Base-by-base conservation (phyloP, 768 basidiomycete genomes). In the Termitomyces bulborhizus region DNA sequence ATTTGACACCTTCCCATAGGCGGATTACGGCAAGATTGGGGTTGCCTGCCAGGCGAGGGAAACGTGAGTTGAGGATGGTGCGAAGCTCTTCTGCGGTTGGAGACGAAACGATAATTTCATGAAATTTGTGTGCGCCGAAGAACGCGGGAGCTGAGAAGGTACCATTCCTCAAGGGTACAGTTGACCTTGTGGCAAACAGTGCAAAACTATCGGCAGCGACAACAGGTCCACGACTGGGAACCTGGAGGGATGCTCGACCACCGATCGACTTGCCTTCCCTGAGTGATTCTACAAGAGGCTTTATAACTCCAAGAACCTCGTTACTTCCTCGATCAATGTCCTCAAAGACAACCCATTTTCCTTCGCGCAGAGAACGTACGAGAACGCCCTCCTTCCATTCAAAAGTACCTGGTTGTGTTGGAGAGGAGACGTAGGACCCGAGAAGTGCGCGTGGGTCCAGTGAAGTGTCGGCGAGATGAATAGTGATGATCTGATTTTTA, bases 301-400 rank as follows among this genome's bases (percentile, higher is more conserved):
- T 87, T 61, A 98, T 76, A 47, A 91, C 80, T 0, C 90, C 91
- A 4, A 98, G 79, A 3, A 98, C 87, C 65, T 99, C 97, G 57
- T 76, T 85, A 59, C 90, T 91, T 16, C 87, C 96, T 46, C 86
- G 81, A 69, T 99, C 97, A 41, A 98, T 82, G 65, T 98, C 93
- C 65, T 97, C 86, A 45, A 99, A 80, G 9, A 98, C 84, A 3
- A 98, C 76, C 95, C 95, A 98, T 65, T 84, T 82, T 2, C 97
- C 97, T 63, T 91, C 86, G 41, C 83, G 79, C 80, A 98, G 86
- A 0, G 95, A 87, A 39, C 90, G 87, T 9, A 95, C 85, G 36
- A 99, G 76, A 0, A 94, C 86, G 6, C 97, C 97, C 59, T 98
- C 94, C 70, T 88, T 91, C 91, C 95, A 99, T 62, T 96, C 92